These are phyloP conservation scores for Pseudocercospora eumusae DNA, from an alignment of 2,329 filamentous ascomycete species.

Conservation along the genomic window DNA sequence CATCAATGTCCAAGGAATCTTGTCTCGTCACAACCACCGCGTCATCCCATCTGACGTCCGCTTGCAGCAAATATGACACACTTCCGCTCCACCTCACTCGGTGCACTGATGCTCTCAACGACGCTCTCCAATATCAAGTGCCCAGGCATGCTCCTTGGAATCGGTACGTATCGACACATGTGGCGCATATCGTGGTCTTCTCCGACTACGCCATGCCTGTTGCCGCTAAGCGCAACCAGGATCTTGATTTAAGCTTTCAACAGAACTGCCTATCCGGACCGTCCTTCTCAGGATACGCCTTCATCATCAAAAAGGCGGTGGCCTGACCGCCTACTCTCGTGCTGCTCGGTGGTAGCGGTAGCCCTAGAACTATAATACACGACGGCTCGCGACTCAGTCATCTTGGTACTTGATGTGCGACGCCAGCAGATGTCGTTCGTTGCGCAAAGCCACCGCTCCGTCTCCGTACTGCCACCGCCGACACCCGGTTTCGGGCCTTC, in stretches of 20 bases:
- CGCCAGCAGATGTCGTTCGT: constrained; percentile 2
- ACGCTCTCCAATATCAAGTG: constrained; percentile 8
- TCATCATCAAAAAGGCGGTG: background rate
- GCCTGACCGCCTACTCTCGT: constrained; percentile 2
- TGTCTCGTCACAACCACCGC: constrained; percentile 16
- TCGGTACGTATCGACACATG: constrained; percentile 17
- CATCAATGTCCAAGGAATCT: background rate
- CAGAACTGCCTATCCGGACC: background rate
- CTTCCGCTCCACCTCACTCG: background rate
- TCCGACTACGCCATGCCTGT: constrained; percentile 12
- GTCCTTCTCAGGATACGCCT: background rate
- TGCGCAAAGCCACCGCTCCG: constrained; percentile 17
- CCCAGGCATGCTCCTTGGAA: constrained; percentile 12
- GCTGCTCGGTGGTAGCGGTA: background rate
- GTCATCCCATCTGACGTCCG: constrained; percentile 11
- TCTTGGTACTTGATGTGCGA: constrained; percentile 1
- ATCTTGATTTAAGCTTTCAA: constrained; percentile 14
- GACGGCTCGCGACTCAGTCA: constrained; percentile 7
- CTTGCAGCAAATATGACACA: constrained; percentile 8
- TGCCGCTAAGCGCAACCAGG: constrained; percentile 22
- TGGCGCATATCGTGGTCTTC: constrained; percentile 15
- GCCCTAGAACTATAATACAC: constrained; percentile 5
- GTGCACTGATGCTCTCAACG: constrained; percentile 8
- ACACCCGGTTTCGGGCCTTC: constrained; percentile 24
- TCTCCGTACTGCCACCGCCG: too few relatives aligned